These are phyloP conservation scores for Mediolabrus comicus DNA, from an alignment of 108 stramenopile species.

Conservation along the genomic window DNA sequence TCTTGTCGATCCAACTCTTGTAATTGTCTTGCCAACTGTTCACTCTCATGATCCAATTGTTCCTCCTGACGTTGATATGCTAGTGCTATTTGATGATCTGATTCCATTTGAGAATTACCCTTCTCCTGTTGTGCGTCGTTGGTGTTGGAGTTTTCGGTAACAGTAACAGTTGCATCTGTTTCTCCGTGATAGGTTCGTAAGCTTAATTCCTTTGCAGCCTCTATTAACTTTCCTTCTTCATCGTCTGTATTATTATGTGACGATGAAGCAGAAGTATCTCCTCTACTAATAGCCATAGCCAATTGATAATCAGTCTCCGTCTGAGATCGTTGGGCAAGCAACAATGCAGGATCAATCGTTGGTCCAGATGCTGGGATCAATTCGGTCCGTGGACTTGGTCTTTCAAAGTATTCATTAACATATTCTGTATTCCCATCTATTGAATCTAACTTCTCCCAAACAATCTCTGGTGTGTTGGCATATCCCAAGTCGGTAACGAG, in stretches of 20 bases:
- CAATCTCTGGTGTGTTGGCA: constrained; percentile 69
- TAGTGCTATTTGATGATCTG: constrained; percentile 7
- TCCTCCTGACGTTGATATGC: not conserved
- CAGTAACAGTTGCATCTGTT: not conserved
- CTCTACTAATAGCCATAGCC: constrained; percentile 60
- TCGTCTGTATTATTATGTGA: constrained; percentile 16
- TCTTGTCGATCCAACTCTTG: not conserved
- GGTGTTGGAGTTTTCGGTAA: not conserved
- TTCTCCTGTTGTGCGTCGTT: not conserved
- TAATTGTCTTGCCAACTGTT: not conserved
- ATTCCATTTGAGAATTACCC: not conserved
- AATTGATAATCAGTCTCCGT: constrained; percentile 70
- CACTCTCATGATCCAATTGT: not conserved
- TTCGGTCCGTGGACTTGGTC: constrained; percentile 24
- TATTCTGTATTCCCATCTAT: constrained; percentile 90
- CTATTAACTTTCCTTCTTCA: constrained; percentile 55
- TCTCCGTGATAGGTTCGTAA: constrained; percentile 46
- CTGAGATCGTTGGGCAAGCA: constrained; percentile 55
- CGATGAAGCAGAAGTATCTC: not conserved
- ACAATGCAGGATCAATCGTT: constrained; percentile 48
- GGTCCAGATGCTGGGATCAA: constrained; percentile 30
- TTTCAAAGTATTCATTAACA: constrained; percentile 52
- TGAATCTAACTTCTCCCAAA: constrained; percentile 90
- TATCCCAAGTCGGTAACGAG: constrained; percentile 95
- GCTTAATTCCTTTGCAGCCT: constrained; percentile 64